Percentiles rank a stretch among this genome's conserved stretches.
Conservation (phyloP, 352 stramenopile genomes). For the Poterioochromonas sp. region DNA sequence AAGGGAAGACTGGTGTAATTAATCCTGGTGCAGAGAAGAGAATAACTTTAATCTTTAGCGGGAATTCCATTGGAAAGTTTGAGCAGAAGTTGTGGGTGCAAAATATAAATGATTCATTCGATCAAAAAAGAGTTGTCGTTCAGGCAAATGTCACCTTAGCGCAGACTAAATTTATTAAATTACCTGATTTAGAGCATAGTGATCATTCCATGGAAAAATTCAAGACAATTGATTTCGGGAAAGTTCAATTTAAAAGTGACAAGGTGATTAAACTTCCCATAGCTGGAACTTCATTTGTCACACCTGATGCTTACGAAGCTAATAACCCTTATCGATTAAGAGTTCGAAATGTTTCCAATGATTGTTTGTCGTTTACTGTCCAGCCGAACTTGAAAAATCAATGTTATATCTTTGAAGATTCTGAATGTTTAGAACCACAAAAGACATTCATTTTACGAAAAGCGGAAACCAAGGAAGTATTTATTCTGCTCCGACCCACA, state of each 20-base stretch:
- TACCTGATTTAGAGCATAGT: neutral
- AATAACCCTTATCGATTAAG: constrained; percentile 1
- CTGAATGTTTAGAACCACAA: neutral
- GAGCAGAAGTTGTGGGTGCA: constrained; percentile 18
- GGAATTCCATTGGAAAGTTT: neutral
- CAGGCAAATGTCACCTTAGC: neutral
- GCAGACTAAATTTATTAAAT: neutral
- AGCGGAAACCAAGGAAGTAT: neutral
- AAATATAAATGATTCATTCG: constrained; percentile 23
- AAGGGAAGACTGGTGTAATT: constrained; percentile 4
- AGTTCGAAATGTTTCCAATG: constrained; percentile 14
- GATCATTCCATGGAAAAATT: neutral
- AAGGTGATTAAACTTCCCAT: neutral
- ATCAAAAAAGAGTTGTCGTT: constrained; percentile 12
- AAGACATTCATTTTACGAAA: neutral
- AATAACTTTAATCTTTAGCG: constrained; percentile 1
- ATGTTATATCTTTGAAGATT: constrained; percentile 20
- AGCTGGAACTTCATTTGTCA: neutral
- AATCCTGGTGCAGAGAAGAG: neutral
- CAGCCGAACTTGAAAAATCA: constrained; percentile 6
- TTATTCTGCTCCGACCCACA: neutral
- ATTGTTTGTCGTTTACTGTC: neutral
- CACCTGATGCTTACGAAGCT: neutral
- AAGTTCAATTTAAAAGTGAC: neutral
- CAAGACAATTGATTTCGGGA: neutral